Base-by-base conservation (phyloP, 805 yeast species). In the Cyberlindnera maclurae region DNA sequence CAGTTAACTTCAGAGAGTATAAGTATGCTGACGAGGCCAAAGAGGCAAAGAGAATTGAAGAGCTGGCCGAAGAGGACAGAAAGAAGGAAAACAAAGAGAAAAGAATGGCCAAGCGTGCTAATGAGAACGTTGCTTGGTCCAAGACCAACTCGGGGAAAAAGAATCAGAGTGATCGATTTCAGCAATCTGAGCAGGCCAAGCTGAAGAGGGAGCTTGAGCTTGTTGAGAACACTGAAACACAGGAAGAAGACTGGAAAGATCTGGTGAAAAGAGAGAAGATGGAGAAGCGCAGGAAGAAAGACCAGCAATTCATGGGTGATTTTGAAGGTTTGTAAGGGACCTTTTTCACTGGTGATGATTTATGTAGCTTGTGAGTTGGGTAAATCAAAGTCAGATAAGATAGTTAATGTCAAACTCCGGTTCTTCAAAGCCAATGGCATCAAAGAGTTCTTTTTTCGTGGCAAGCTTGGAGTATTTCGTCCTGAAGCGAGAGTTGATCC, bases 191-290 rank as follows among this genome's bases (percentile, higher is more conserved):
- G 11, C 5, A 20, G 12, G 49, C 46, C 4, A 35, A 78, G 34
- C 32, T 45, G 15, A 47, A 44, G 48, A 65, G 79, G 44, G 84
- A 78, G 34, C 22, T 50, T 27, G 87, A 83, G 1, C 70, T 80
- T n/a, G 83, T 79, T 42, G 39, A 52, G 13, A 66, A 62, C 24
- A 74, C 67, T 12, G 61, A 57, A 15, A 64, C 55, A 24, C 62
- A 56, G n/a, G 80, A 72, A 36, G 61, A 66, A 31, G 97, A 93
- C 61, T 93, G 97, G 98, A 93, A 93, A 61, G 89, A 82, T 24
- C 52, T 81, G 17, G 82, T 90, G 1, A 64, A 75, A 45, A 72
- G 73, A 34, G 77, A 70, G 44, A 89, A 86, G 56, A 77, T 70
- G 59, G 67, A 67, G 46, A 81, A 77, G 58, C 60, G 58, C 16